These are phyloP conservation scores for Striga hermonthica DNA, from an alignment of 305 asterid genomes.

Conservation along the genomic window DNA sequence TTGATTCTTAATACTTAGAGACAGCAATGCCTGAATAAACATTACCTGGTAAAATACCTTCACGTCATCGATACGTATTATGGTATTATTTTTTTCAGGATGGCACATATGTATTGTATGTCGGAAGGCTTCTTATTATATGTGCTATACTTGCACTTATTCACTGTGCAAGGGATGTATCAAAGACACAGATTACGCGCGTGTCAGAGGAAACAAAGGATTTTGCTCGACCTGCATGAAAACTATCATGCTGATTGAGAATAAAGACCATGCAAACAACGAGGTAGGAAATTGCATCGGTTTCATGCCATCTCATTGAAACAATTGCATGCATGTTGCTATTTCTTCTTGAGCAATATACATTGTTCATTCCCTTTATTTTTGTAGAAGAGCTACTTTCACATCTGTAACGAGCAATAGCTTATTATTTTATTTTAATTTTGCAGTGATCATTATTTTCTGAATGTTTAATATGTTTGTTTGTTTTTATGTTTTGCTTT, in stretches of 20 bases:
- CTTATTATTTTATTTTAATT: not conserved
- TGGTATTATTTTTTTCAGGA: constrained; percentile 51
- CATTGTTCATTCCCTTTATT: constrained; percentile 2
- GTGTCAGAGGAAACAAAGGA: constrained; percentile 78
- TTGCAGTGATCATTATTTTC: not conserved
- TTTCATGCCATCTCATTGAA: constrained; percentile 4
- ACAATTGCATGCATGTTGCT: constrained; percentile 1
- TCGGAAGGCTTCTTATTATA: constrained; percentile 57
- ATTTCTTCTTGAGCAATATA: not conserved
- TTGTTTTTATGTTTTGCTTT: not conserved
- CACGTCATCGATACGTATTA: constrained; percentile 17
- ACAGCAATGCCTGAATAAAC: not conserved
- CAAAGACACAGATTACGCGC: constrained; percentile 51
- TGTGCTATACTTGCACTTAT: constrained; percentile 84
- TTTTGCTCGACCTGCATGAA: constrained; percentile 84
- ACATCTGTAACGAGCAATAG: not conserved
- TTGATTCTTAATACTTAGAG: not conserved
- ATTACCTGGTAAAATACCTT: constrained; percentile 24
- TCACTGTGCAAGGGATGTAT: constrained; percentile 83
- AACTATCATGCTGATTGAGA: constrained; percentile 76
- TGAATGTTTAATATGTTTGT: constrained; percentile 1
- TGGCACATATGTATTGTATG: constrained; percentile 95
- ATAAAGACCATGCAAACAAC: constrained; percentile 54
- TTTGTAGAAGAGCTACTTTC: not conserved
- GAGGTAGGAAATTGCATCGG: constrained; percentile 50